These are phyloP conservation scores for Salvia sclarea DNA, from an alignment of 305 asterid species.

Conservation along the genomic window DNA sequence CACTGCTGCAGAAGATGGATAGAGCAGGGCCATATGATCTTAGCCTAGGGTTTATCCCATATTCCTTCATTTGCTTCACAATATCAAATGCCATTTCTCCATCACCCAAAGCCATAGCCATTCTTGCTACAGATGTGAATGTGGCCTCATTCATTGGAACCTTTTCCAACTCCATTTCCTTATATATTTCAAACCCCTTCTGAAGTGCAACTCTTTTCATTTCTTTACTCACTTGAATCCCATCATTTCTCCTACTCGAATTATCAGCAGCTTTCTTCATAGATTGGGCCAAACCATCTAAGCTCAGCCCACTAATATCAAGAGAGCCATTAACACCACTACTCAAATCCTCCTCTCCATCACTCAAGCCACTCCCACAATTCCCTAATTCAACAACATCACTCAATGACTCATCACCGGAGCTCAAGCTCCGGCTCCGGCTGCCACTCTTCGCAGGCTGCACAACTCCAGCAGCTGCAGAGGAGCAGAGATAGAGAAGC, in stretches of 20 bases:
- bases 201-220: constrained; percentile 58
- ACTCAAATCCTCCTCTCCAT: constrained; percentile 22
- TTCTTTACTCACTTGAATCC: constrained; percentile 58
- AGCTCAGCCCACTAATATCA: constrained; percentile 34
- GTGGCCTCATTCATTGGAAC: constrained; percentile 77
- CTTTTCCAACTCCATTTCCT: constrained; percentile 52
- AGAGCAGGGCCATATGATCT: constrained; percentile 84
- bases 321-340: constrained; percentile 26
- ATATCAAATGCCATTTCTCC: constrained; percentile 79
- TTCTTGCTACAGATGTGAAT: constrained; percentile 79
- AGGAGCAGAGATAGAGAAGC: constrained; percentile 84
- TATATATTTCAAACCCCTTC: constrained; percentile 68
- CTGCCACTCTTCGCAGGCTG: constrained; percentile 88
- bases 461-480: constrained; percentile 80
- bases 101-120: constrained; percentile 76
- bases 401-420: constrained; percentile 30
- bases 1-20: constrained; percentile 57
- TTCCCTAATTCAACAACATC: constrained; percentile 35
- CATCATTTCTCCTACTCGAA: constrained; percentile 26
- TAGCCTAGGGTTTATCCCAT: constrained; percentile 63
- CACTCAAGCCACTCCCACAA: constrained; percentile 26
- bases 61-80: constrained; percentile 66
- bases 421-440: constrained; percentile 46
- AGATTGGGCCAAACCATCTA: constrained; percentile 55
- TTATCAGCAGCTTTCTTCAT: constrained; percentile 38